Percentiles rank a stretch among this genome's conserved stretches.
Evolutionary conservation across 2,329 filamentous ascomycete genomes (phyloP).

Genomic region (Aureobasidium sp.): DNA sequence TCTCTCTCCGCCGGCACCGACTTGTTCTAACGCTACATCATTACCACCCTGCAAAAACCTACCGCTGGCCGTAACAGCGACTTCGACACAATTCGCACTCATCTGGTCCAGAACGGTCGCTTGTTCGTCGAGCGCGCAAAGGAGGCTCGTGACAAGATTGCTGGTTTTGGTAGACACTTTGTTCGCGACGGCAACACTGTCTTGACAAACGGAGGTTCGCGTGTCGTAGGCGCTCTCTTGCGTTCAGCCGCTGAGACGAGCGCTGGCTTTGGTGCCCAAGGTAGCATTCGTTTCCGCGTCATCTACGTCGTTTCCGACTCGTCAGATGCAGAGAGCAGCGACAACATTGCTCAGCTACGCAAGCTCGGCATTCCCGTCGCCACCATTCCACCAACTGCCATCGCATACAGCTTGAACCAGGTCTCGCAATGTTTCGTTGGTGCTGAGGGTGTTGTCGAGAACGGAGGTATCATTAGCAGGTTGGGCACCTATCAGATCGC

Average conservation of each 20-base stretch:
- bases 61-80: conserved; percentile 42
- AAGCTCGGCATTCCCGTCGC: conserved; percentile 72
- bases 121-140: conserved; percentile 83
- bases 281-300: conserved; percentile 66
- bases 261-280: conserved; percentile 31
- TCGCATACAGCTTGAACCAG: conserved; percentile 69
- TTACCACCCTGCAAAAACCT: conserved; percentile 57
- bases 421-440: conserved; percentile 62
- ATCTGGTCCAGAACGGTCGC: conserved; percentile 76
- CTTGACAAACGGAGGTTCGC: conserved; percentile 81
- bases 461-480: conserved; percentile 83
- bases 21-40: conserved; percentile 89
- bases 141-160: conserved; percentile 74
- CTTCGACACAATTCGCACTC: conserved; percentile 74
- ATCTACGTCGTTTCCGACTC: conserved; percentile 51
- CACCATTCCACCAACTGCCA: conserved; percentile 64
- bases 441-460: conserved; percentile 81
- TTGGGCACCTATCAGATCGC: conserved; percentile 85
- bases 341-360: conserved; percentile 63
- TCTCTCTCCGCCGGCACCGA: conserved; percentile 90
- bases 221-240: conserved; percentile 73
- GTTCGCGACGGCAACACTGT: conserved; percentile 71
- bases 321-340: conserved; percentile 52
- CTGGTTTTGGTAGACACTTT: conserved; percentile 67
- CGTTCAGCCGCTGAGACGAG: conserved; percentile 61